These are phyloP conservation scores for Blastocystis sp. DNA, from an alignment of 352 stramenopile species.

Conservation along the genomic window DNA sequence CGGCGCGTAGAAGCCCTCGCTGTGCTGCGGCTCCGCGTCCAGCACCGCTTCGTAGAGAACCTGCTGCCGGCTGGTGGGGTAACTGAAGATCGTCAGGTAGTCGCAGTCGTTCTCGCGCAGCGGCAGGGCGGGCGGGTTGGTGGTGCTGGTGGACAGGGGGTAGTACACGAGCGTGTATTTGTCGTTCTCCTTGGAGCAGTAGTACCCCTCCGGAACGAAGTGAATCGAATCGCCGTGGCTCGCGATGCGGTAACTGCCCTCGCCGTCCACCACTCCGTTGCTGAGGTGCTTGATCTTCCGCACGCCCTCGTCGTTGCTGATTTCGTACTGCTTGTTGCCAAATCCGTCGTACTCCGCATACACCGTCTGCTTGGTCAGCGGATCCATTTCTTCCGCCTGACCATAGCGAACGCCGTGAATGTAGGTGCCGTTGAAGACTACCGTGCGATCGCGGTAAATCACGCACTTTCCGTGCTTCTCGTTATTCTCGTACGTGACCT, in stretches of 20 bases:
- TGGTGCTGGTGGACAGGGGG: neutral
- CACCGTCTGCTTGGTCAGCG: neutral
- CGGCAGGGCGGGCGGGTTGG: neutral
- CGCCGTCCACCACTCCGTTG: neutral
- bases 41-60: neutral
- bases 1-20: too few species aligned
- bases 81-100: neutral
- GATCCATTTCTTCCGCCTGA: conserved; percentile 8
- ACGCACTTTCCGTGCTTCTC: conserved; percentile 17
- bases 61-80: neutral
- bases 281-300: neutral
- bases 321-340: neutral
- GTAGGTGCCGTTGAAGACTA: neutral
- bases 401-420: neutral
- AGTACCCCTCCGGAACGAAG: neutral
- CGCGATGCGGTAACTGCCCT: neutral
- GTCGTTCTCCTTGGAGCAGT: neutral
- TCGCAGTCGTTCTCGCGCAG: neutral
- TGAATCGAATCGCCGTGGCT: neutral
- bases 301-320: neutral
- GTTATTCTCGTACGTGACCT: neutral
- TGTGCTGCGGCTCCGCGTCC: too few species aligned
- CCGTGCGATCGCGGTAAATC: neutral
- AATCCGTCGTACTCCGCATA: conserved; percentile 8
- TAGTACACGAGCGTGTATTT: neutral